Evolutionary conservation across 345 rosid genomes (phyloP).

Genomic region (Ailanthus altissimus): DNA sequence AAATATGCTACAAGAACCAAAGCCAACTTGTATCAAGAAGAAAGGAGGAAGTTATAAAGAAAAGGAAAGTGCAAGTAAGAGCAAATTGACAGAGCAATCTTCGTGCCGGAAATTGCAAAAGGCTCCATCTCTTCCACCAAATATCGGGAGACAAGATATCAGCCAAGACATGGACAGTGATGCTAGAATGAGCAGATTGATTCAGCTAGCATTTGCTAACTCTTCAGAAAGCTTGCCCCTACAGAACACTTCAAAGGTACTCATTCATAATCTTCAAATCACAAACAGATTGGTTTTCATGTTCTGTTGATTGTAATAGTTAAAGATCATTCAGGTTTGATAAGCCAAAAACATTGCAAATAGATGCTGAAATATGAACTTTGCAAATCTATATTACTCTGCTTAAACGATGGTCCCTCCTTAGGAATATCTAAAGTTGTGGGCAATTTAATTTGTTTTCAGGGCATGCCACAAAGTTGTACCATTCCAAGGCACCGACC

Average conservation of each 20-base stretch:
- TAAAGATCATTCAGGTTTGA: not conserved
- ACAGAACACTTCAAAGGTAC: slow-evolving; percentile 40
- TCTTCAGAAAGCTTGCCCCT: slow-evolving; percentile 28
- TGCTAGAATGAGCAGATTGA: slow-evolving; percentile 59
- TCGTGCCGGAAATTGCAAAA: slow-evolving; percentile 32
- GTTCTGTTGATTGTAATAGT: not conserved
- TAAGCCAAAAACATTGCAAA: not conserved
- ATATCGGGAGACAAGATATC: slow-evolving; percentile 31
- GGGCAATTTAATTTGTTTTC: not conserved
- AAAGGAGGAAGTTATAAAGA: slow-evolving; percentile 13
- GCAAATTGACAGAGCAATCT: slow-evolving; percentile 16
- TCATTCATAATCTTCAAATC: not conserved
- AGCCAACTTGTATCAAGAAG: slow-evolving; percentile 2
- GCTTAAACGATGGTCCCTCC: too few relatives aligned
- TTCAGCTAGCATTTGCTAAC: slow-evolving; percentile 50
- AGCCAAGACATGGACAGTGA: slow-evolving; percentile 46
- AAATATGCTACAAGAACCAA: slow-evolving; percentile 33
- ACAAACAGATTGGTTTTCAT: not conserved
- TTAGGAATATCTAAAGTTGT: too few relatives aligned
- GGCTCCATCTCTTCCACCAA: slow-evolving; percentile 52
- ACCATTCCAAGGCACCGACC: slow-evolving; percentile 43
- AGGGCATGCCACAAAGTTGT: slow-evolving; percentile 30
- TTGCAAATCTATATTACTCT: not conserved
- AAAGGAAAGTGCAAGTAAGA: slow-evolving; percentile 21
- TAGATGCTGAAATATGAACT: not conserved